A percentile compares a stretch with the other conserved stretches of the same genome.
Conservation (phyloP, 2,329 filamentous ascomycete species). For the Blastomyces percursus region DNA sequence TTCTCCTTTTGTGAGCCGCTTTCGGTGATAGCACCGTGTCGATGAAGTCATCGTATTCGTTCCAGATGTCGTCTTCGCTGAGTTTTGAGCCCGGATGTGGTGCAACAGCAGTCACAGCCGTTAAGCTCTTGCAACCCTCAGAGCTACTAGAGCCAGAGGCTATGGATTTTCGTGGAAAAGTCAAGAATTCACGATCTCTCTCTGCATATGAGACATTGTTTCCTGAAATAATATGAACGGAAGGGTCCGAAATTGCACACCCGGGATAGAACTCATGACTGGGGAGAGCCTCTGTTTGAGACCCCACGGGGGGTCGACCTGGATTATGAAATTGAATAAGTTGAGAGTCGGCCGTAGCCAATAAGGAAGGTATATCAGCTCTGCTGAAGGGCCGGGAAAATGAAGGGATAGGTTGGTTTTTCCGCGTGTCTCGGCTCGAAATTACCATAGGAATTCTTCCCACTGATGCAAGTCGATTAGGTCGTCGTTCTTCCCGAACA, state of each 20-base stretch:
- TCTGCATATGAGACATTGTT: conserved; percentile 30
- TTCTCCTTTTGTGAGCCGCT: conserved; percentile 19
- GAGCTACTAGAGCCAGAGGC: conserved; percentile 53
- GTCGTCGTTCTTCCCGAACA: conserved; percentile 28
- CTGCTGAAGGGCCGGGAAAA: conserved; percentile 72
- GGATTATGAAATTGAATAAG: conserved; percentile 18
- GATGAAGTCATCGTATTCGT: conserved; percentile 83
- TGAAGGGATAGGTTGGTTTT: conserved; percentile 60
- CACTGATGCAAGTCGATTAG: conserved; percentile 64
- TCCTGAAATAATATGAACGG: conserved; percentile 14
- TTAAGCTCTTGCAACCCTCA: conserved; percentile 46
- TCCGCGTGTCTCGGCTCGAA: conserved; percentile 51
- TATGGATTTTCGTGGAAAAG: conserved; percentile 60
- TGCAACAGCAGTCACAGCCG: conserved; percentile 55
- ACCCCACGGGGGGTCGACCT: conserved; percentile 17
- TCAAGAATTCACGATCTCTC: conserved; percentile 53
- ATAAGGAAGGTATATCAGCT: conserved; percentile 34
- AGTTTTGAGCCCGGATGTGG: conserved; percentile 52
- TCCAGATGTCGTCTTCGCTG: conserved; percentile 81
- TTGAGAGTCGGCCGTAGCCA: conserved; percentile 20
- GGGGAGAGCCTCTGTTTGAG: conserved; percentile 17
- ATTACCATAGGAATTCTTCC: conserved; percentile 78
- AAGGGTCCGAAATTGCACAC: conserved; percentile 24
- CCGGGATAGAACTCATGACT: conserved; percentile 19
- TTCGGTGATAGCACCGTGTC: conserved; percentile 52